phyloP scores from a whole-genome alignment of 23 red algal genomes.

The Gracilaria vermiculophylla region DNA sequence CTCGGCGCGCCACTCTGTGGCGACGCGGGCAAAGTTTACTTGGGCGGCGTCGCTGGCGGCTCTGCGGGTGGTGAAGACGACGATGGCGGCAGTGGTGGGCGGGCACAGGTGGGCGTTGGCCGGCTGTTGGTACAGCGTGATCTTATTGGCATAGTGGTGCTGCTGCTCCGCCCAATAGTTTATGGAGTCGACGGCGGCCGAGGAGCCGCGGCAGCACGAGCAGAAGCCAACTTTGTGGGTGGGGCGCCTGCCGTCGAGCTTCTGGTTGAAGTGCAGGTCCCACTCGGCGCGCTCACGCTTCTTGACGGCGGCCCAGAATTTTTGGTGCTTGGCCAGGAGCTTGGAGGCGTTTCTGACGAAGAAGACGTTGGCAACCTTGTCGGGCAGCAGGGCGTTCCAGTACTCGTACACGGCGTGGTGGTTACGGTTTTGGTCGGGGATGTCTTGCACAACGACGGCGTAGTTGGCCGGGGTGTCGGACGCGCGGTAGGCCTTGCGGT shows the following conservation, averaged over 20 bases:
- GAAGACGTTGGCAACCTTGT: conserved; percentile 36
- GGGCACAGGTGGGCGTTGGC: conserved; percentile 1
- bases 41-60: conserved; percentile 57
- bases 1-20: conserved; percentile 42
- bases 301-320: conserved; percentile 62
- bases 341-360: conserved; percentile 30
- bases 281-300: conserved; percentile 67
- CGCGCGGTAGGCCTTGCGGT: conserved; percentile 52
- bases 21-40: conserved; percentile 31
- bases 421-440: conserved; percentile 26
- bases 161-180: conserved; percentile 67
- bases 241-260: conserved; percentile 32
- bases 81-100: conserved; percentile 32
- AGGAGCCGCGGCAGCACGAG: conserved; percentile 24
- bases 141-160: conserved; percentile 38
- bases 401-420: conserved; percentile 47
- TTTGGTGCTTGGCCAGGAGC: conserved; percentile 32
- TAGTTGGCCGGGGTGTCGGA: conserved; percentile 59
- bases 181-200: conserved; percentile 42
- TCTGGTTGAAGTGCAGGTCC: conserved; percentile 38
- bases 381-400: conserved; percentile 64
- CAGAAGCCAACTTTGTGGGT: conserved; percentile 68
- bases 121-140: conserved; percentile 31
- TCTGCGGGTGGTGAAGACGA: conserved; percentile 55
- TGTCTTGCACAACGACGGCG: conserved; percentile 56